phyloP scores from a whole-genome alignment of 306 rosid species.

The Sechiopsis laciniata region DNA sequence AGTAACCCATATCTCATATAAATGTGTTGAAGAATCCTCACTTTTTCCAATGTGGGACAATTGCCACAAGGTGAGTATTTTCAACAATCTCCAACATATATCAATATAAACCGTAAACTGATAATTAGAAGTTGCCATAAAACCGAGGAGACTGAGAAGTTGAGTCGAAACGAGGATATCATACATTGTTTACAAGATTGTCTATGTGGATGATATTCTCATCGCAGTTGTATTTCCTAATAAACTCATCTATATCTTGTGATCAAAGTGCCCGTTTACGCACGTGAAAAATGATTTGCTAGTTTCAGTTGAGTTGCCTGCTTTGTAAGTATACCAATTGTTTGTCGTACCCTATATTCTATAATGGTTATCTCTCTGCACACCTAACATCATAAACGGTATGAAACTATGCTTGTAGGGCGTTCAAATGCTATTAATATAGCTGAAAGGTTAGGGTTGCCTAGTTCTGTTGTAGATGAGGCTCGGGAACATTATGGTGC shows the following conservation, averaged over 20 bases:
- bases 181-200: too few species aligned
- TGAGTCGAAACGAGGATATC: too few species aligned
- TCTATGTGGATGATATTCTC: too few species aligned
- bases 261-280: background rate
- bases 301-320: background rate
- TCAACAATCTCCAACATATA: too few species aligned
- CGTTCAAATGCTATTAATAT: conserved; percentile 90
- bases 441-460: conserved; percentile 85
- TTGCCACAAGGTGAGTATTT: too few species aligned
- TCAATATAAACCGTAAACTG: too few species aligned
- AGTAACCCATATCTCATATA: too few species aligned
- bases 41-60: too few species aligned
- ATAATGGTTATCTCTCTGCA: background rate
- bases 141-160: too few species aligned
- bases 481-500: conserved; percentile 82
- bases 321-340: conserved; percentile 8
- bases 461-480: conserved; percentile 49
- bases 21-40: too few species aligned
- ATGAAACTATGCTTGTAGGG: conserved; percentile 38
- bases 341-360: background rate
- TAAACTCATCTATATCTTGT: background rate
- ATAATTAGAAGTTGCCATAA: too few species aligned
- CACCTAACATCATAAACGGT: conserved; percentile 1
- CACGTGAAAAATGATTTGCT: conserved; percentile 4
- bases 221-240: too few species aligned